Base-by-base conservation (phyloP, 2,329 filamentous ascomycete genomes). In the Colletotrichum lentis region DNA sequence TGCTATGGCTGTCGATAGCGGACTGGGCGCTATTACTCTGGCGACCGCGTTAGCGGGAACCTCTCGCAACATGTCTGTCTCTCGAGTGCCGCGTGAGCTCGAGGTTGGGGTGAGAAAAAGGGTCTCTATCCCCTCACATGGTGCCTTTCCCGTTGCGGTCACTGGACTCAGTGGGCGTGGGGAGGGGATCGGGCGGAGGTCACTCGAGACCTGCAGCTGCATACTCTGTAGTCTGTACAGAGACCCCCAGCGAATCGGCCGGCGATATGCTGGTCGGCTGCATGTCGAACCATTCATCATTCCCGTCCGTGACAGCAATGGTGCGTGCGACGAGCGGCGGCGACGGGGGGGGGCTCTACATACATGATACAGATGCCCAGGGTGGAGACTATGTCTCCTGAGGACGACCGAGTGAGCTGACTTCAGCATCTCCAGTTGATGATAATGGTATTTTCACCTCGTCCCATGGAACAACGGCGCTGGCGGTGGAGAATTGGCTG, bases 41-140 rank as follows among this genome's bases (percentile, higher is more conserved):
- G 61, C 37, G 41, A 54, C 8, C 49, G 43, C 62, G 61, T 54
- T 68, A 65, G 65, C 65, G 65, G 43, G 54, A 68, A 68, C 65
- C 43, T 41, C 61, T 60, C 50, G 46, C n/a, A 27, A 41, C 39
- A 41, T 52, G 39, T 46, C 62, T 44, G 31, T 46, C 62, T 56
- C 50, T 62, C 24, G 58, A 54, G 50, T 61, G 12, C 44, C 37
- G 49, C 31, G 44, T 59, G 44, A 39, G 43, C 31, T 57, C 24
- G 10, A 39, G 31, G 54, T 14, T n/a, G 8, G 3, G n/a, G 35
- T 37, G 41, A 31, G 44, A 16, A 24, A n/a, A 58, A 27, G 22
- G 27, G 8, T 43, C 39, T 35, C 27, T 18, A 22, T 14, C n/a
- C 41, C 20, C 55, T 58, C 55, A 47, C 31, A 47, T 47, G 43